A percentile compares a stretch with the other conserved stretches of the same genome.
phyloP scores from a whole-genome alignment of 345 rosid species.

The Noccaea caerulescens region DNA sequence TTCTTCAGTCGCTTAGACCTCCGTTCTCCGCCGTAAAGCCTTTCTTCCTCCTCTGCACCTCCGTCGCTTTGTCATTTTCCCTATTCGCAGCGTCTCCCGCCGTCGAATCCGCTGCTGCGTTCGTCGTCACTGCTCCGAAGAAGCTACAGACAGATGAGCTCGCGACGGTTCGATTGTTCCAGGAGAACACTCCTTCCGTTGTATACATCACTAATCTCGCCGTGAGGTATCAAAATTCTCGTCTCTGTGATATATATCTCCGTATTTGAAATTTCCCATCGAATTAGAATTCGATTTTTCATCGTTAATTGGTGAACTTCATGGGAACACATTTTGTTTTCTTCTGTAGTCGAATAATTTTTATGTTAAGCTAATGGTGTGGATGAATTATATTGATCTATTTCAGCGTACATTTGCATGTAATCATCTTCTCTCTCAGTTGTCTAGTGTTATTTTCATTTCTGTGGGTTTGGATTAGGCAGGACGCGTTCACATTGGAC shows the following conservation, averaged over 20 bases:
- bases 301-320: neutral
- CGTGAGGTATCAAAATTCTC: constrained; percentile 50
- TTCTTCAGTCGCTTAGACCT: neutral
- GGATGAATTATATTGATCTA: neutral
- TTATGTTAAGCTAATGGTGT: neutral
- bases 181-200: constrained; percentile 95
- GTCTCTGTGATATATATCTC: neutral
- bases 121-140: constrained; percentile 67
- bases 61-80: constrained; percentile 69
- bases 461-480: constrained; percentile 51
- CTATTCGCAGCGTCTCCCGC: constrained; percentile 59
- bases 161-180: constrained; percentile 88
- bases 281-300: neutral
- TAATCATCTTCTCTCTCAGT: neutral
- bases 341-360: neutral
- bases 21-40: constrained; percentile 50
- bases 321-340: no score
- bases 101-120: constrained; percentile 58
- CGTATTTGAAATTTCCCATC: neutral
- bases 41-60: constrained; percentile 63
- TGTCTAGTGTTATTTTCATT: neutral
- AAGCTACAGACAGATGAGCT: constrained; percentile 86
- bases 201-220: constrained; percentile 96
- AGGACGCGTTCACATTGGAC: constrained; percentile 92
- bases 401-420: neutral